These are phyloP conservation scores for Phytophthora macrochlamydospora DNA, from an alignment of 352 stramenopile genomes.

Conservation along the genomic window DNA sequence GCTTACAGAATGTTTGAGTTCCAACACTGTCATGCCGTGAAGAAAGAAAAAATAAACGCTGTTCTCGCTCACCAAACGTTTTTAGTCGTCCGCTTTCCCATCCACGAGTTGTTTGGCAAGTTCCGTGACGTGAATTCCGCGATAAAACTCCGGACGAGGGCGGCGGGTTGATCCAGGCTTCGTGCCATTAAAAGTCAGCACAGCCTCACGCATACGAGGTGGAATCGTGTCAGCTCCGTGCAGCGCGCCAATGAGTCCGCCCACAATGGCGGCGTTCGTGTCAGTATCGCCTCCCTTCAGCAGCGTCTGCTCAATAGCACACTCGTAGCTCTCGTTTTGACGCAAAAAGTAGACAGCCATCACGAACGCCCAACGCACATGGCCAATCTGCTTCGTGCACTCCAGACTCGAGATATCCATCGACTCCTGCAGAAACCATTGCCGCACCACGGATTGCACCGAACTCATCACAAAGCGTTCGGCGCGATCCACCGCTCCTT, in stretches of 20 bases:
- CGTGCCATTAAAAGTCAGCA: slow-evolving; percentile 50
- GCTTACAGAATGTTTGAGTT: no score
- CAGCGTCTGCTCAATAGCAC: slow-evolving; percentile 52
- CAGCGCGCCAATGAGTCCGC: slow-evolving; percentile 51
- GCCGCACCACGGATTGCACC: slow-evolving; percentile 32
- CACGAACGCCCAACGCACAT: slow-evolving; percentile 59
- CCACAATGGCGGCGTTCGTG: slow-evolving; percentile 67
- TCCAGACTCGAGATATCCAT: slow-evolving; percentile 38
- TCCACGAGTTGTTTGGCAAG: slow-evolving; percentile 33
- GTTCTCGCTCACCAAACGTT: no score
- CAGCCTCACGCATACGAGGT: slow-evolving; percentile 41
- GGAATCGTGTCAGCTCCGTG: slow-evolving; percentile 52
- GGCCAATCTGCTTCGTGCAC: slow-evolving; percentile 39
- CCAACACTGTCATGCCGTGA: no score
- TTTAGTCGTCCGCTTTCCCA: not conserved
- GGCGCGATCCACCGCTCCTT: slow-evolving; percentile 38
- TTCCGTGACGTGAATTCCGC: slow-evolving; percentile 29
- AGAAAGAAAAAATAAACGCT: no score
- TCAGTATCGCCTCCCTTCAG: slow-evolving; percentile 63
- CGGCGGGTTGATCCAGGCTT: slow-evolving; percentile 17
- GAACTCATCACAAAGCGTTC: slow-evolving; percentile 41
- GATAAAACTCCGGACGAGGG: slow-evolving; percentile 35
- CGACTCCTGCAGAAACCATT: slow-evolving; percentile 58
- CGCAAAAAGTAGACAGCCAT: slow-evolving; percentile 56
- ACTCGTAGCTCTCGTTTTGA: slow-evolving; percentile 42